Percentiles rank a stretch among this genome's conserved stretches.
phyloP scores from a whole-genome alignment of 805 yeast genomes.

The Saturnispora sanitii region DNA sequence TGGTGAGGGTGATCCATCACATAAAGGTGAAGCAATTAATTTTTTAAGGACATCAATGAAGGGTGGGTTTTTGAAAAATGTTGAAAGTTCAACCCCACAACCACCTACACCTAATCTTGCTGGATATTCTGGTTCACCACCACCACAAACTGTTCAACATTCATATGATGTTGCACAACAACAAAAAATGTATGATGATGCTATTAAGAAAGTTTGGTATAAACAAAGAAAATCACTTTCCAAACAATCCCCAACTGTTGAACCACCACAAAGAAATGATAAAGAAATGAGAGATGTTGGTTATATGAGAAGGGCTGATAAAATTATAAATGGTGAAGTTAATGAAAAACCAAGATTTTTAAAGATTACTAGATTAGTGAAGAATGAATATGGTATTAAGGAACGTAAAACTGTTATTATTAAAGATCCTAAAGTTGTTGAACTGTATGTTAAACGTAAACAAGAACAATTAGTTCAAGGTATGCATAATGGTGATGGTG shows the following conservation, averaged over 20 bases:
- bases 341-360: conserved; percentile 29
- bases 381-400: conserved; percentile 76
- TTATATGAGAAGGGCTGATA: conserved; percentile 28
- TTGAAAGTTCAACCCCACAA: conserved; percentile 17
- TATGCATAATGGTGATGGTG: conserved; percentile 51
- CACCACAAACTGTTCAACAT: conserved; percentile 42
- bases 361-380: conserved; percentile 65
- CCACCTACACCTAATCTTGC: background rate
- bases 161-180: conserved; percentile 75
- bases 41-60: conserved; percentile 89
- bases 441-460: conserved; percentile 63
- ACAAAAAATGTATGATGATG: conserved; percentile 87
- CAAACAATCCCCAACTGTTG: conserved; percentile 20
- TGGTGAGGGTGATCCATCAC: conserved; percentile 93
- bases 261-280: conserved; percentile 19
- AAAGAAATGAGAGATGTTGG: conserved; percentile 24
- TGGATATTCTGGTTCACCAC: conserved; percentile 14
- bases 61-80: conserved; percentile 57
- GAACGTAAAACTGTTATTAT: conserved; percentile 73
- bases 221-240: conserved; percentile 59
- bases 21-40: conserved; percentile 81
- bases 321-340: conserved; percentile 24
- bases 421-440: conserved; percentile 78
- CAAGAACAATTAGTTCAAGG: conserved; percentile 27
- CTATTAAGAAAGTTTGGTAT: conserved; percentile 82